phyloP scores from a whole-genome alignment of 495 filamentous ascomycete genomes.

The Penicillium paxilli region DNA sequence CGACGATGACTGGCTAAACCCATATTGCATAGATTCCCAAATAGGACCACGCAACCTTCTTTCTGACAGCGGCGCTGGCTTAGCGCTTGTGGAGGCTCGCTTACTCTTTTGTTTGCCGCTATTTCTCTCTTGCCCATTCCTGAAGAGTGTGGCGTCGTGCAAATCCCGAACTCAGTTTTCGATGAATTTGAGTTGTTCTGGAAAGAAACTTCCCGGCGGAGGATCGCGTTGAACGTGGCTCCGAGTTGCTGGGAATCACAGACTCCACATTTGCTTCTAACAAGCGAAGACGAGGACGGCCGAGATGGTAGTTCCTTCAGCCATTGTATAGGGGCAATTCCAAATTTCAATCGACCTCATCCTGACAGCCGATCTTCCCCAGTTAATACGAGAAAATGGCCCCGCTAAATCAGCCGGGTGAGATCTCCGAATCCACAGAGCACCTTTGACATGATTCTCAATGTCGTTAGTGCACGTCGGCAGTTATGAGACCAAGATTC shows the following conservation, averaged over 20 bases:
- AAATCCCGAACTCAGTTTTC: background rate
- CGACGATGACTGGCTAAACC: conserved; percentile 6
- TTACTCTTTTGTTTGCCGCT: background rate
- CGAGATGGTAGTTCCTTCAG: background rate
- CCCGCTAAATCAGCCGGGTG: background rate
- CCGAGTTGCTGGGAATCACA: background rate
- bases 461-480: background rate
- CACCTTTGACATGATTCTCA: background rate
- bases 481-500: background rate
- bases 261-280: background rate
- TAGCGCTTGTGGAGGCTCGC: background rate
- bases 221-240: background rate
- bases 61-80: conserved; percentile 5
- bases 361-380: no score
- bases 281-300: background rate
- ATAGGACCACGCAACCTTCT: background rate
- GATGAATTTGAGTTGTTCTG: no score
- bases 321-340: background rate
- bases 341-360: no score
- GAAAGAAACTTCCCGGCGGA: background rate
- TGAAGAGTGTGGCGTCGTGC: background rate
- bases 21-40: background rate
- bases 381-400: background rate
- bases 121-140: no score
- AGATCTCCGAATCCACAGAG: conserved; percentile 1